These are phyloP conservation scores for Porogramme epimiltina DNA, from an alignment of 1,284 basidiomycete genomes.

Conservation along the genomic window DNA sequence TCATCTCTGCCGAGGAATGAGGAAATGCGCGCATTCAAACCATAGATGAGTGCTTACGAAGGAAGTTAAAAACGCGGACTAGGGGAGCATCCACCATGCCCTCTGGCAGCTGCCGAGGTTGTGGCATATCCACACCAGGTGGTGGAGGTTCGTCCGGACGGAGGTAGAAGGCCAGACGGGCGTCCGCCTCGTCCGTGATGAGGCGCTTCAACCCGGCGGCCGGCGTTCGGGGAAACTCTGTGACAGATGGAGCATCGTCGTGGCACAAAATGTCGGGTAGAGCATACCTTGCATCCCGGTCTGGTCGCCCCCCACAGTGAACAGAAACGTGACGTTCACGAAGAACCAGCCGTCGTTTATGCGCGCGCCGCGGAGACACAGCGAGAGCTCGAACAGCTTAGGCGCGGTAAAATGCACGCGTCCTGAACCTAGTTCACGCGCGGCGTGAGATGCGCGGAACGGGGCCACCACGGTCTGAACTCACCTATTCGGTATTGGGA, in stretches of 20 bases:
- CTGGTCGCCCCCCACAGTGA: constrained; percentile 72
- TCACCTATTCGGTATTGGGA: constrained; percentile 68
- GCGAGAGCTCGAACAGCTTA: constrained; percentile 73
- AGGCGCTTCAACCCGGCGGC: constrained; percentile 64
- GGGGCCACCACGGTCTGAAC: constrained; percentile 16
- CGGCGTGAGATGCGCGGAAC: background rate
- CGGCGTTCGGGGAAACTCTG: constrained; percentile 74
- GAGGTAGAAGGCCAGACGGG: constrained; percentile 62
- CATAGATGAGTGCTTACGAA: constrained; percentile 56
- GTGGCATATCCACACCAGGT: constrained; percentile 47
- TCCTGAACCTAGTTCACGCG: constrained; percentile 76
- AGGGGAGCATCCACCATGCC: constrained; percentile 75
- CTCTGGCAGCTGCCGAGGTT: constrained; percentile 56
- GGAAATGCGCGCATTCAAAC: background rate
- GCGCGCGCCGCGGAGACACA: constrained; percentile 72
- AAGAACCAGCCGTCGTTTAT: constrained; percentile 82
- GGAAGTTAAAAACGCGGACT: constrained; percentile 76
- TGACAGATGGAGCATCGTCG: background rate
- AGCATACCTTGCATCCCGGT: constrained; percentile 66
- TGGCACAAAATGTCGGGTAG: background rate
- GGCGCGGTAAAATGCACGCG: constrained; percentile 76
- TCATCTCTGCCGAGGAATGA: constrained; percentile 59
- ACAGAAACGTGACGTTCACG: constrained; percentile 69
- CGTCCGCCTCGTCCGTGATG: constrained; percentile 73
- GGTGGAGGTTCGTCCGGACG: constrained; percentile 42